Evolutionary conservation across 495 filamentous ascomycete species (phyloP), one percentile per base, ranked within the genome.

Genomic region (Hyaloscypha bicolor): DNA sequence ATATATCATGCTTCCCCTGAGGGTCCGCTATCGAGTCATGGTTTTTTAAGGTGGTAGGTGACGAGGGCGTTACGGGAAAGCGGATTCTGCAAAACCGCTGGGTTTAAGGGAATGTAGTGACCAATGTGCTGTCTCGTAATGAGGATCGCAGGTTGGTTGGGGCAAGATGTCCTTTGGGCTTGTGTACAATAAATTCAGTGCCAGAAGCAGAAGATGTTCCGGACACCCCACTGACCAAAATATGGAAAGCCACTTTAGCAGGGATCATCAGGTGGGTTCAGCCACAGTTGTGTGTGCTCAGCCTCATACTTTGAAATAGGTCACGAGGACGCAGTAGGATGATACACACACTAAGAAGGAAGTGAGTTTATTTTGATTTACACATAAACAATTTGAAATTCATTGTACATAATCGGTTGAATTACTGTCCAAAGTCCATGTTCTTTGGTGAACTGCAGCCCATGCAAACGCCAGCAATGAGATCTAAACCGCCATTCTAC

Each of bases 11-110:
- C 66, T 69, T 69, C 35, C 29, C 25, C 25, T 25, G 25, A 30
- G 39, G 45, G n/a, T 39, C 22, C 33, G 59, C 70, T 72, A 72
- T 60, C 66, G 62, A 66, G 61, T 66, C 66, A 71, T 71, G 48
- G 52, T 62, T 62, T 52, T 56, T 60, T 57, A 19, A 37, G 22
- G 53, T 35, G 25, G 51, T 63, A 57, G 51, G 57, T 63, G 69
- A 55, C 56, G 62, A 55, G 55, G 11, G 62, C n/a, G 39, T 9
- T 39, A 31, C 33, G 16, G 33, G 16, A 14, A 19, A 48, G 42
- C 42, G 16, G 42, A 48, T 14, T 3, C 9, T 48, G 9, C 42
- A 48, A 48, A 6, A 14, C 25, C 25, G 25, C 25, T 25, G 25
- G 16, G 42, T 48, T 16, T 14, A 1, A 48, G 16, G 9, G 9